phyloP scores from a whole-genome alignment of 1,284 basidiomycete species.

The Schizophyllum commune region DNA sequence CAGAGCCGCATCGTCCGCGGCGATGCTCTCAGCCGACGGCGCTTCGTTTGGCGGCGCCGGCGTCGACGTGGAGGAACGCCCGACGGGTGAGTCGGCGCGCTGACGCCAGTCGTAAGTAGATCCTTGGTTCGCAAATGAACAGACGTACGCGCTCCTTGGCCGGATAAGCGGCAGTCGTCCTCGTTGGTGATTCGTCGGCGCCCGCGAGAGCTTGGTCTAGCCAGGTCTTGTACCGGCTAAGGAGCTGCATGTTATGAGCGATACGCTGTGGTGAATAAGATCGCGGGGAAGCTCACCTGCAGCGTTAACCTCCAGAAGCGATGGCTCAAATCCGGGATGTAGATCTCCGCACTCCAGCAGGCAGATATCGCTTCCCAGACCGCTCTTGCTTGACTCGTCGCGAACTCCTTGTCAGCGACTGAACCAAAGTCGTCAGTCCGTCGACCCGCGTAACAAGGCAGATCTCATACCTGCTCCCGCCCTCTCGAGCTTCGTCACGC shows the following conservation, averaged over 20 bases:
- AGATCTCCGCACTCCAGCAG: conserved; percentile 84
- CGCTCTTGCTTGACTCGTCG: conserved; percentile 57
- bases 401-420: conserved; percentile 33
- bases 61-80: conserved; percentile 35
- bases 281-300: conserved; percentile 46
- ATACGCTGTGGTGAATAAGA: not conserved
- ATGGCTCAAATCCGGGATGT: conserved; percentile 71
- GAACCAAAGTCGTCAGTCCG: not conserved
- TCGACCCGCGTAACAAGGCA: not conserved
- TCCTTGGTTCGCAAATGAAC: not conserved
- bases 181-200: conserved; percentile 20
- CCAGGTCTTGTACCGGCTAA: conserved; percentile 75
- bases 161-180: conserved; percentile 15
- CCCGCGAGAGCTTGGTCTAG: conserved; percentile 42
- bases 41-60: conserved; percentile 41
- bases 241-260: conserved; percentile 38
- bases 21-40: conserved; percentile 42
- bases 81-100: conserved; percentile 20
- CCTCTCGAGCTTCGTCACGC: conserved; percentile 3
- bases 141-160: conserved; percentile 19
- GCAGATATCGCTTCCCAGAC: conserved; percentile 66
- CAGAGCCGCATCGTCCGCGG: conserved; percentile 53
- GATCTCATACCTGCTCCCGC: not conserved
- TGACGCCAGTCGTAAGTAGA: not conserved
- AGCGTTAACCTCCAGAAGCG: conserved; percentile 86